Percentiles rank a stretch among this genome's conserved stretches.
Conservation (phyloP, 768 basidiomycete species). For the Tylopilus balloui region DNA sequence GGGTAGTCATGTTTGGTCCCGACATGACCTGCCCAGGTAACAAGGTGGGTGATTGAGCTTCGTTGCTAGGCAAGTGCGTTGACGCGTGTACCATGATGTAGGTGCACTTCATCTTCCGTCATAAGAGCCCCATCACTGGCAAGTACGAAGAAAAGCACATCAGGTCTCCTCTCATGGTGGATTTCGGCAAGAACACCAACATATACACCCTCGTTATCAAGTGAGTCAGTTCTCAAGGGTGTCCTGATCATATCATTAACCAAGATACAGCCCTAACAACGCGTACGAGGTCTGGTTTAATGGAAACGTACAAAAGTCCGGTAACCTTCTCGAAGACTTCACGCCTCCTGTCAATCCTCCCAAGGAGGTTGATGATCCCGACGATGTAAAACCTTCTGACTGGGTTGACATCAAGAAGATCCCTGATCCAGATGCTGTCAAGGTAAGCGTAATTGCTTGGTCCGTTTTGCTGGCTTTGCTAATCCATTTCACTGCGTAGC, state of each 20-base stretch:
- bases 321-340: slow-evolving; percentile 90
- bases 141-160: slow-evolving; percentile 98
- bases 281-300: slow-evolving; percentile 91
- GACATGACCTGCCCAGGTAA: slow-evolving; percentile 91
- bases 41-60: slow-evolving; percentile 50
- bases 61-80: not conserved
- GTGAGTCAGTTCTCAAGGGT: slow-evolving; percentile 43
- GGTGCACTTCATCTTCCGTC: slow-evolving; percentile 99
- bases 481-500: slow-evolving; percentile 40
- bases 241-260: slow-evolving; percentile 4
- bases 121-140: slow-evolving; percentile 89
- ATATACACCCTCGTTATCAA: slow-evolving; percentile 92
- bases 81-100: slow-evolving; percentile 27
- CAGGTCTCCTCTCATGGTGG: slow-evolving; percentile 69
- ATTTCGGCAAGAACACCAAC: slow-evolving; percentile 87
- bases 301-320: slow-evolving; percentile 73
- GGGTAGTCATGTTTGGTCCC: slow-evolving; percentile 97
- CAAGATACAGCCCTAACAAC: slow-evolving; percentile 75
- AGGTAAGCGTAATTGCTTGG: slow-evolving; percentile 41
- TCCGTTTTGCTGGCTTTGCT: not conserved
- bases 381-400: slow-evolving; percentile 83
- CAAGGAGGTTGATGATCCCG: slow-evolving; percentile 88
- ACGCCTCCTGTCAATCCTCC: slow-evolving; percentile 89
- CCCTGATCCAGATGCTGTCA: slow-evolving; percentile 75
- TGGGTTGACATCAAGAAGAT: slow-evolving; percentile 94